Evolutionary conservation across 768 basidiomycete genomes (phyloP).

Genomic region (Gyrodon lividus): DNA sequence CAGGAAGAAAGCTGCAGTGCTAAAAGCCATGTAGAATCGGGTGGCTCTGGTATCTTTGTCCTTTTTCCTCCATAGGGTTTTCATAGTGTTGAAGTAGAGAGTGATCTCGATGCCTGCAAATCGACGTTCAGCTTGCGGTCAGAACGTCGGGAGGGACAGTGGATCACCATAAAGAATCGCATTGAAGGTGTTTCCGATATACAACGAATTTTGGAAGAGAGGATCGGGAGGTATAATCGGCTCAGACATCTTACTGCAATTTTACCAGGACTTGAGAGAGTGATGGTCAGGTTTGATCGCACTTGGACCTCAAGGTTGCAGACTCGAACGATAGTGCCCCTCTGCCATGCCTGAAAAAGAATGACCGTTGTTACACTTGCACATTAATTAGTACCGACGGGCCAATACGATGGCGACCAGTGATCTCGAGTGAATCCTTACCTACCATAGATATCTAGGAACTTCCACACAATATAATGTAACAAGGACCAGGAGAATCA

Average conservation of each 20-base stretch:
- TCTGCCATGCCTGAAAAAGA: neutral
- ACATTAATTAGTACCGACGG: no score
- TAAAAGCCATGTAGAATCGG: neutral
- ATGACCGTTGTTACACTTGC: neutral
- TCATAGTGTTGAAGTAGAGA: neutral
- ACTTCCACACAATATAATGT: neutral
- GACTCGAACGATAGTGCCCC: no score
- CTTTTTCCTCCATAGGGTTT: neutral
- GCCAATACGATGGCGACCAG: no score
- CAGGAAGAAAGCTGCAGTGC: conserved; percentile 14
- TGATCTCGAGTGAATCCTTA: no score
- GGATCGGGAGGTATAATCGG: neutral
- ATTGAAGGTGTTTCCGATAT: conserved; percentile 2
- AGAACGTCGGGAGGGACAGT: neutral
- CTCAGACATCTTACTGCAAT: neutral
- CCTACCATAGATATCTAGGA: no score
- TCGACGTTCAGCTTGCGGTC: neutral
- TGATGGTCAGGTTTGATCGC: neutral
- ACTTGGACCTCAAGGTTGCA: neutral
- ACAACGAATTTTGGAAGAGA: neutral
- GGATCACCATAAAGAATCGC: conserved; percentile 1
- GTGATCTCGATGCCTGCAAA: neutral
- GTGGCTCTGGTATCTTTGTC: neutral
- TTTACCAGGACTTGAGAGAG: neutral
- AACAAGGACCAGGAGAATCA: neutral